Percentiles rank a stretch among this genome's conserved stretches.
phyloP scores from a whole-genome alignment of 176 grass and related monocot species.

The Rhynchospora tenuis region DNA sequence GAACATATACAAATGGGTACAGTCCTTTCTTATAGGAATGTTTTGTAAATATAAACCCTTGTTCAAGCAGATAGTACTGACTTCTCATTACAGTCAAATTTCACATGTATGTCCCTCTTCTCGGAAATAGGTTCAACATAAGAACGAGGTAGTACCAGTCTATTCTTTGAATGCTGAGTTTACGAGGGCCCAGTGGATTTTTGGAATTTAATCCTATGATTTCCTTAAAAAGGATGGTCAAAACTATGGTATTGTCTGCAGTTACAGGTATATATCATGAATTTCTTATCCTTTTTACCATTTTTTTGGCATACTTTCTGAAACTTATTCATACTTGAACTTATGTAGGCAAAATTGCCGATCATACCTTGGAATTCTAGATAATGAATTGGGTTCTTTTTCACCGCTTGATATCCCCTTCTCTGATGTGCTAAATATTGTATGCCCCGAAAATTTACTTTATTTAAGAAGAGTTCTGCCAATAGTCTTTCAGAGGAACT shows the following conservation, averaged over 20 bases:
- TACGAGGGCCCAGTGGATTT: constrained; percentile 69
- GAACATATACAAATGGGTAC: constrained; percentile 95
- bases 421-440: constrained; percentile 65
- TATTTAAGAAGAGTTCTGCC: background rate
- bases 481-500: background rate
- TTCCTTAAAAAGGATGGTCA: constrained; percentile 48
- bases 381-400: constrained; percentile 61
- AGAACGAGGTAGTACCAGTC: constrained; percentile 54
- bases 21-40: background rate
- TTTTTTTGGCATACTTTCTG: constrained; percentile 21
- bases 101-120: background rate
- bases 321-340: constrained; percentile 1
- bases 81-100: background rate
- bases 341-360: constrained; percentile 56
- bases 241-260: constrained; percentile 53
- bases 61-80: background rate
- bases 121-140: constrained; percentile 56
- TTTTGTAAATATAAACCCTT: background rate
- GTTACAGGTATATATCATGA: constrained; percentile 59
- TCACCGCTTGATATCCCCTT: constrained; percentile 63
- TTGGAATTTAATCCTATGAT: constrained; percentile 73
- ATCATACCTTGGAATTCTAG: constrained; percentile 76
- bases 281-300: background rate
- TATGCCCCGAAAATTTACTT: constrained; percentile 22
- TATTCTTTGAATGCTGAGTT: constrained; percentile 80